Evolutionary conservation across 495 filamentous ascomycete genomes (phyloP).

Genomic region (Lindgomyces ingoldianus): DNA sequence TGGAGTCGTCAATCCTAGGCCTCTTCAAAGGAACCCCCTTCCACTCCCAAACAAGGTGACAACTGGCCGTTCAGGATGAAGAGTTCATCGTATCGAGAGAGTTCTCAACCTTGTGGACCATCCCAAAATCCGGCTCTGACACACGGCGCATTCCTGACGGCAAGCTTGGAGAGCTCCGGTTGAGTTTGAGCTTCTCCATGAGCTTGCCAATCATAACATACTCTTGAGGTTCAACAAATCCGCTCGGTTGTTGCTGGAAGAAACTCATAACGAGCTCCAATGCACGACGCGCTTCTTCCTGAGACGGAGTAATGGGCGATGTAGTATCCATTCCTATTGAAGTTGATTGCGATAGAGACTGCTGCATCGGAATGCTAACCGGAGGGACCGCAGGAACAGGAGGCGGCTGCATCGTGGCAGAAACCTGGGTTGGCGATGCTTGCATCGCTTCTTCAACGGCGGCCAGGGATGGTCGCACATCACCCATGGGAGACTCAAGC

Average conservation of each 20-base stretch:
- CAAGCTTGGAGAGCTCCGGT: conserved; percentile 51
- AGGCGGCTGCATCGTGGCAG: conserved; percentile 53
- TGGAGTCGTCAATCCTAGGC: background rate
- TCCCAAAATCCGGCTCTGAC: conserved; percentile 26
- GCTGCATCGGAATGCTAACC: conserved; percentile 20
- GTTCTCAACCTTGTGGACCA: conserved; percentile 15
- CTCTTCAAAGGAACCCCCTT: background rate
- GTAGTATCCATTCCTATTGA: conserved; percentile 37
- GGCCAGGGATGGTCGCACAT: conserved; percentile 53
- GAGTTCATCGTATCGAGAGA: conserved; percentile 13
- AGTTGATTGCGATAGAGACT: conserved; percentile 6
- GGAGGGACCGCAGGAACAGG: conserved; percentile 36
- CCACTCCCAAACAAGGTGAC: background rate
- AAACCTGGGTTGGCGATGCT: conserved; percentile 48
- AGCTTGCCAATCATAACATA: conserved; percentile 79
- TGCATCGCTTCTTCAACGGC: conserved; percentile 55
- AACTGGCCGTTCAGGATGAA: background rate
- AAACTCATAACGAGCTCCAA: conserved; percentile 84
- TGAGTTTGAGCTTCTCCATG: conserved; percentile 82
- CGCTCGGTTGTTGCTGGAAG: conserved; percentile 71
- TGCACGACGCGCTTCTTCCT: conserved; percentile 84
- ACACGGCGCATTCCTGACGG: conserved; percentile 51
- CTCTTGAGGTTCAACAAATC: conserved; percentile 76
- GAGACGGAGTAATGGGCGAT: conserved; percentile 57
- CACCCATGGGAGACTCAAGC: conserved; percentile 71